Conservation (phyloP, 2,329 filamentous ascomycete species). For the Nigrospora sphaerica region DNA sequence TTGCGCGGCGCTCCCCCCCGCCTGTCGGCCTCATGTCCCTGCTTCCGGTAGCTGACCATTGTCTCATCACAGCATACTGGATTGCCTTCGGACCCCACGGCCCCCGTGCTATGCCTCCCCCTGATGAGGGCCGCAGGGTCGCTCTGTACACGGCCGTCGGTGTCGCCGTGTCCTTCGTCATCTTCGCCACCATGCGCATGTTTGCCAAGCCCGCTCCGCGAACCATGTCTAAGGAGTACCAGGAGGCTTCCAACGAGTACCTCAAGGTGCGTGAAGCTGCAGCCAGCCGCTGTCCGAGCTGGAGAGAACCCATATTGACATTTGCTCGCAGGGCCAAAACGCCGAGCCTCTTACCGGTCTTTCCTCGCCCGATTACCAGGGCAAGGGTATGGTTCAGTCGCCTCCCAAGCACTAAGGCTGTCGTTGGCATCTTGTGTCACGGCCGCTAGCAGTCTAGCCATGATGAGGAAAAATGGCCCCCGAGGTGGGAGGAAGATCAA, state of each 20-base stretch:
- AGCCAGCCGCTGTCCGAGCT: not conserved
- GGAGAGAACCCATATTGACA: not conserved
- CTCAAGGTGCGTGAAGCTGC: constrained; percentile 62
- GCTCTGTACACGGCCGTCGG: constrained; percentile 66
- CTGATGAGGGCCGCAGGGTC: constrained; percentile 78
- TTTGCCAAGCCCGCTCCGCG: constrained; percentile 67
- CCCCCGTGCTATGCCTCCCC: constrained; percentile 73
- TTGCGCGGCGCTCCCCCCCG: too few species aligned
- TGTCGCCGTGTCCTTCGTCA: constrained; percentile 54
- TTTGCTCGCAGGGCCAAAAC: constrained; percentile 59
- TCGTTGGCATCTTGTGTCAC: not conserved
- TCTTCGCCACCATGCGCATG: constrained; percentile 68
- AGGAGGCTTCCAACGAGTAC: constrained; percentile 92
- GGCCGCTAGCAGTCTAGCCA: constrained; percentile 7
- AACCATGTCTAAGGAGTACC: constrained; percentile 96
- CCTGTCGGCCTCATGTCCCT: not conserved
- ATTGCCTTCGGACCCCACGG: constrained; percentile 97
- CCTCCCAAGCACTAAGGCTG: constrained; percentile 38
- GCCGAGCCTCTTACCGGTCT: constrained; percentile 83
- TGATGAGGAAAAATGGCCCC: constrained; percentile 9
- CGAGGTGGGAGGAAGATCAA: not conserved
- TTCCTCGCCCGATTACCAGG: constrained; percentile 69
- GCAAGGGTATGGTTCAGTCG: constrained; percentile 73
- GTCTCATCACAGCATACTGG: constrained; percentile 74
- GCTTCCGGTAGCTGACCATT: constrained; percentile 11